Percentiles rank a stretch among this genome's conserved stretches.
phyloP scores from a whole-genome alignment of 495 filamentous ascomycete genomes.

The Aspergillus mulundensis region DNA sequence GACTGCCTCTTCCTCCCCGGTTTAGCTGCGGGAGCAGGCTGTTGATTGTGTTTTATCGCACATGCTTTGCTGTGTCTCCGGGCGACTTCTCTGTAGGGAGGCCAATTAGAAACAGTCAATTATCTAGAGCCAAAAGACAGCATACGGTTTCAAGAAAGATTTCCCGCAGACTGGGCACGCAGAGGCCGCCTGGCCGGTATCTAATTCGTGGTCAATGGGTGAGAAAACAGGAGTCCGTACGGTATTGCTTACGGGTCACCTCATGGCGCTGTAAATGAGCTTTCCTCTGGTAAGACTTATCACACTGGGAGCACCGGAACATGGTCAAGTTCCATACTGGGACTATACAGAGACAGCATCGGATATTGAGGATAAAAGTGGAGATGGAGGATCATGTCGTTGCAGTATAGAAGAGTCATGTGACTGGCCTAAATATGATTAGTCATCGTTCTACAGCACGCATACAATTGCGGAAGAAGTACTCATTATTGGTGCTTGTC shows the following conservation, averaged over 20 bases:
- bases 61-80: conserved; percentile 34
- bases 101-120: neutral
- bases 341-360: neutral
- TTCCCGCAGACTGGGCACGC: conserved; percentile 38
- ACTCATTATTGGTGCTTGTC: too few relatives aligned
- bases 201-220: conserved; percentile 22
- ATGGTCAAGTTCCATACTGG: conserved; percentile 13
- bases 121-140: neutral
- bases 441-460: neutral
- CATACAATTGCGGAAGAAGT: too few relatives aligned
- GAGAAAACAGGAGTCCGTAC: neutral
- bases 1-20: conserved; percentile 34
- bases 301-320: conserved; percentile 32
- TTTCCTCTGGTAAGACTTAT: conserved; percentile 31
- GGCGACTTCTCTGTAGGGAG: conserved; percentile 29
- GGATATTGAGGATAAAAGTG: neutral
- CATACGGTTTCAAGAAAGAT: conserved; percentile 31
- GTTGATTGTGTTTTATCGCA: conserved; percentile 34
- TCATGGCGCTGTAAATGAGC: conserved; percentile 32
- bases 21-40: conserved; percentile 24
- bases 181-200: conserved; percentile 23
- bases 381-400: neutral
- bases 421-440: neutral
- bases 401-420: neutral
- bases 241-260: conserved; percentile 23